Evolutionary conservation across 805 yeast genomes (phyloP).

Genomic region (Lachancea thermotolerans): DNA sequence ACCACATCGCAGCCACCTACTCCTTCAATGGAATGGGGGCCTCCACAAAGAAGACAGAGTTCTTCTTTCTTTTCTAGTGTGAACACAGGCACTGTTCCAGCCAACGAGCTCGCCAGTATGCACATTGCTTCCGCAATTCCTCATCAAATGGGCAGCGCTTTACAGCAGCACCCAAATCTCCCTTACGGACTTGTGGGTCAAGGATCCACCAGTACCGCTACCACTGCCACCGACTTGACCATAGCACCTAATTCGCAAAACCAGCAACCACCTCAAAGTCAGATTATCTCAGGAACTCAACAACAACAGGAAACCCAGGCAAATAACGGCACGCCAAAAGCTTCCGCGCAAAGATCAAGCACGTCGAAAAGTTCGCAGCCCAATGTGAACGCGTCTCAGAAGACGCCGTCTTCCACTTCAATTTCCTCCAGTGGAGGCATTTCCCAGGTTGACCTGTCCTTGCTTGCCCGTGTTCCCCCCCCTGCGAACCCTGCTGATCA

Average conservation of each 20-base stretch:
- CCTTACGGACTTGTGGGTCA: slow-evolving; percentile 29
- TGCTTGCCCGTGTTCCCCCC: slow-evolving; percentile 75
- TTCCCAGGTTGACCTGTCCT: slow-evolving; percentile 55
- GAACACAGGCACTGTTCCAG: slow-evolving; percentile 10
- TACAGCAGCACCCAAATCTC: slow-evolving; percentile 32
- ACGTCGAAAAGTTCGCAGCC: slow-evolving; percentile 16
- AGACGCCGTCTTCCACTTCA: slow-evolving; percentile 27
- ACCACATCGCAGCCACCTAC: slow-evolving; percentile 26
- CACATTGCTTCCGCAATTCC: slow-evolving; percentile 15
- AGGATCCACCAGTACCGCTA: slow-evolving; percentile 2
- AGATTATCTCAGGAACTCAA: slow-evolving; percentile 8
- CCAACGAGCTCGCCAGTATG: slow-evolving; percentile 16
- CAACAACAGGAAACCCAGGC: slow-evolving; percentile 18
- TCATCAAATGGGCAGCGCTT: slow-evolving; percentile 5
- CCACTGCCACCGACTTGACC: slow-evolving; percentile 12
- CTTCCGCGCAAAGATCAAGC: slow-evolving; percentile 13
- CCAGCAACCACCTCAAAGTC: slow-evolving; percentile 24
- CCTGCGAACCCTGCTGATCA: slow-evolving; percentile 99
- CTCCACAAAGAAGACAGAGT: slow-evolving; percentile 21
- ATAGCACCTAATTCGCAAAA: slow-evolving; percentile 18
- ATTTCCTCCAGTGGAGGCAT: slow-evolving; percentile 21
- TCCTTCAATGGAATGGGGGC: slow-evolving; percentile 29
- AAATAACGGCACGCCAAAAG: slow-evolving; percentile 16
- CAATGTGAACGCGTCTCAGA: slow-evolving; percentile 12
- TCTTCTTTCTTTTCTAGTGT: slow-evolving; percentile 21